Conservation (phyloP, 371 early-diverging fungal species). For the Phascolomyces articulosus region DNA sequence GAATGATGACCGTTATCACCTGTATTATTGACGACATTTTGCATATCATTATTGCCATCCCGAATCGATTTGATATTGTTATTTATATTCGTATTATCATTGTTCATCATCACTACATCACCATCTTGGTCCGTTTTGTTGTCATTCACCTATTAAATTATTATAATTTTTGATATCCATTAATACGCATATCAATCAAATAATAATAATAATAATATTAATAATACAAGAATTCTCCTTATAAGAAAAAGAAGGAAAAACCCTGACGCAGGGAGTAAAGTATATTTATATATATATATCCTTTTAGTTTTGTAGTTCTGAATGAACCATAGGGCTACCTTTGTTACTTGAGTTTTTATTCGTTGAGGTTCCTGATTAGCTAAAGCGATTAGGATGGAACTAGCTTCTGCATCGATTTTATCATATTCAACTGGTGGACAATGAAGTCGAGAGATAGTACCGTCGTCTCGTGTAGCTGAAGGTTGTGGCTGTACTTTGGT, state of each 20-base stretch:
- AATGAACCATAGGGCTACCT: background rate
- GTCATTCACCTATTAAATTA: background rate
- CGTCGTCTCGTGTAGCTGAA: constrained; percentile 44
- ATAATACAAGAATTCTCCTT: no score
- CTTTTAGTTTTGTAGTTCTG: background rate
- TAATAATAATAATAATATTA: no score
- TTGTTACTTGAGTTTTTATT: background rate
- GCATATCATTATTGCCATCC: constrained; percentile 1
- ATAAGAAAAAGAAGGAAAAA: no score
- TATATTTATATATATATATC: background rate
- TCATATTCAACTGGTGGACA: constrained; percentile 25
- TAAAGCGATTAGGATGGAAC: constrained; percentile 47
- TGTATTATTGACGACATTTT: background rate
- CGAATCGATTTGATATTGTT: constrained; percentile 5
- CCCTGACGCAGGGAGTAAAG: no score
- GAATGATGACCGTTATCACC: background rate
- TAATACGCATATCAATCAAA: no score
- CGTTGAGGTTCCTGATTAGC: constrained; percentile 34
- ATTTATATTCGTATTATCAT: background rate
- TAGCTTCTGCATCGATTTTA: constrained; percentile 46
- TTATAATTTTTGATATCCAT: no score
- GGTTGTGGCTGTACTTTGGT: constrained; percentile 45
- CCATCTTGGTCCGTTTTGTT: constrained; percentile 3
- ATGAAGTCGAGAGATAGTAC: constrained; percentile 2
- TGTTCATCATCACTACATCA: constrained; percentile 14